These are phyloP conservation scores for Neopestalotiopsis sp. DNA, from an alignment of 2,329 filamentous ascomycete species.

Conservation along the genomic window DNA sequence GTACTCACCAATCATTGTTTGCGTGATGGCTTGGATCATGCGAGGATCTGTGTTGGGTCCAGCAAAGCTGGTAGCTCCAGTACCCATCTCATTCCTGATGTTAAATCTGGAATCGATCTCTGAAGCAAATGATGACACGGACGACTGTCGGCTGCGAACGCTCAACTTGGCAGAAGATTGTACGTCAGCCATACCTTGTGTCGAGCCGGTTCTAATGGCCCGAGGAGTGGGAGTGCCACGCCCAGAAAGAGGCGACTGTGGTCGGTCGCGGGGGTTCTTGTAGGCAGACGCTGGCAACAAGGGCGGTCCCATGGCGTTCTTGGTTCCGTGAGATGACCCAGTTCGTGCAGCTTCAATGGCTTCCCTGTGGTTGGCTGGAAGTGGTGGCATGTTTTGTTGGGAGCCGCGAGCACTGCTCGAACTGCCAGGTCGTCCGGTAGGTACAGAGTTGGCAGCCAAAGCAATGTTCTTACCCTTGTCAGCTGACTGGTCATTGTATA, in stretches of 20 bases:
- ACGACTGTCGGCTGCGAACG: conserved; percentile 70
- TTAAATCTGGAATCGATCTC: conserved; percentile 93
- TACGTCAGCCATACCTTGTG: conserved; percentile 51
- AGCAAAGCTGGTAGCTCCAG: conserved; percentile 59
- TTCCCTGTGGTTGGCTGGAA: conserved; percentile 83
- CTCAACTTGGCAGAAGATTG: conserved; percentile 53
- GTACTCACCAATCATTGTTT: conserved; percentile 99
- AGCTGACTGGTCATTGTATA: conserved; percentile 51
- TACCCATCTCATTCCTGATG: conserved; percentile 63
- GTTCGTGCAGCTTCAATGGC: conserved; percentile 80
- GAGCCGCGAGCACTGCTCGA: conserved; percentile 66
- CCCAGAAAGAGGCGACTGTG: conserved; percentile 51
- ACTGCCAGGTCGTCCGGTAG: conserved; percentile 69
- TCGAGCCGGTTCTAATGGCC: conserved; percentile 48
- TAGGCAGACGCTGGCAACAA: conserved; percentile 77
- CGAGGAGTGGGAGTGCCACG: conserved; percentile 64
- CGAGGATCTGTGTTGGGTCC: conserved; percentile 83
- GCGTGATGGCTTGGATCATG: conserved; percentile 98
- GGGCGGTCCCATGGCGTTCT: conserved; percentile 80
- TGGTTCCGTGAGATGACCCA: conserved; percentile 53
- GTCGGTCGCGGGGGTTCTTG: conserved; percentile 47
- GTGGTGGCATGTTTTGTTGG: conserved; percentile 63
- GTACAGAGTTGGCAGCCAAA: conserved; percentile 39
- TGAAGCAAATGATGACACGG: conserved; percentile 92
- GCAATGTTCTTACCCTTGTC: conserved; percentile 49